Percentiles rank a stretch among this genome's conserved stretches.
Evolutionary conservation across 2,329 filamentous ascomycete genomes (phyloP).

Genomic region (Paraphaeosphaeria sporulosa): DNA sequence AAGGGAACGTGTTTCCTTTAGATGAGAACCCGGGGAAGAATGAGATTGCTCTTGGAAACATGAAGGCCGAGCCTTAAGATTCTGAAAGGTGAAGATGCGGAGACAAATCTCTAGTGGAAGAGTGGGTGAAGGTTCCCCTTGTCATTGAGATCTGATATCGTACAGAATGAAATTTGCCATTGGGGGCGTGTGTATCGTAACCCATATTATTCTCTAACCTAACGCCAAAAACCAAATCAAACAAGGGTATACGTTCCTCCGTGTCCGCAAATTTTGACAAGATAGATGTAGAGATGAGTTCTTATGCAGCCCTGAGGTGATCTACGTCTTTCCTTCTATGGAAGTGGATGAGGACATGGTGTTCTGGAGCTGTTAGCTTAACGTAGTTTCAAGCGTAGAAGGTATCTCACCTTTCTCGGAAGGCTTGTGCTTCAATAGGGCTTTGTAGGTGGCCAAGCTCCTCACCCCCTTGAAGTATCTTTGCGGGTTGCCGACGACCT

Average conservation of each 20-base stretch:
- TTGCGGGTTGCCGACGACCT: constrained; percentile 15
- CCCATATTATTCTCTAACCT: neutral
- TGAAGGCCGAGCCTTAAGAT: neutral
- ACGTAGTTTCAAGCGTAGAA: neutral
- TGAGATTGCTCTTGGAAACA: neutral
- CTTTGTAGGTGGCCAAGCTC: constrained; percentile 33
- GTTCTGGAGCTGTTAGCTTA: constrained; percentile 20
- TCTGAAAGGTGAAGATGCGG: neutral
- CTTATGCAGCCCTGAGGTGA: constrained; percentile 8
- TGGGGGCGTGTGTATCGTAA: constrained; percentile 2
- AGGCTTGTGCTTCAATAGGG: constrained; percentile 27
- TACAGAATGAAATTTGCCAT: neutral
- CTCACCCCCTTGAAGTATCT: constrained; percentile 31
- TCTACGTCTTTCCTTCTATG: constrained; percentile 20
- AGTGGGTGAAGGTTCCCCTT: too few relatives aligned
- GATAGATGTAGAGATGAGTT: neutral
- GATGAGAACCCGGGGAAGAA: neutral
- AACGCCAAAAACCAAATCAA: neutral
- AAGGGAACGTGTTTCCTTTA: neutral
- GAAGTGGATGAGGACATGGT: constrained; percentile 29
- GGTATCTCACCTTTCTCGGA: constrained; percentile 24
- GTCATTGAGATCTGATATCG: neutral
- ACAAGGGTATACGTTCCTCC: neutral
- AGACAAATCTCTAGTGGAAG: too few relatives aligned
- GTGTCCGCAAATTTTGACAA: neutral